phyloP scores from a whole-genome alignment of 2,329 filamentous ascomycete genomes.

The Epichloe sp. region DNA sequence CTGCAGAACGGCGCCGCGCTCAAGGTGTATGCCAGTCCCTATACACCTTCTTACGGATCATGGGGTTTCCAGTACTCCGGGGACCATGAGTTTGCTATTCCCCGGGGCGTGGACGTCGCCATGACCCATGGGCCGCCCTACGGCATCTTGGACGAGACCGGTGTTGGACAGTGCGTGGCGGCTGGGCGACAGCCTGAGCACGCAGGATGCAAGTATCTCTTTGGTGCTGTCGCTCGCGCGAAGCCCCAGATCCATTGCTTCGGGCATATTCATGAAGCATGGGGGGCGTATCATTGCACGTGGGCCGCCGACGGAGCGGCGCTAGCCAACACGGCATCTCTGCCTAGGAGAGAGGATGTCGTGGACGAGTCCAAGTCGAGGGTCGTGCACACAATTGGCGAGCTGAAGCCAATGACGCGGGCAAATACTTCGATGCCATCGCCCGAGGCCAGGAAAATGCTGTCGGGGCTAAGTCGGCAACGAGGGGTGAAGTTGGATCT shows the following conservation, averaged over 20 bases:
- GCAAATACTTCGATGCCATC: conserved; percentile 5
- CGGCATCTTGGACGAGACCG: conserved; percentile 33
- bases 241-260: conserved; percentile 40
- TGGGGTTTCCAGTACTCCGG: conserved; percentile 38
- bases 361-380: conserved; percentile 29
- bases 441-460: conserved; percentile 7
- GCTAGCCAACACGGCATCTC: conserved; percentile 6
- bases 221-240: conserved; percentile 29
- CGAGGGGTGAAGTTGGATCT: conserved; percentile 26
- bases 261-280: conserved; percentile 46
- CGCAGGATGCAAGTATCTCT: conserved; percentile 31
- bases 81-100: conserved; percentile 26
- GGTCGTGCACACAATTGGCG: conserved; percentile 20
- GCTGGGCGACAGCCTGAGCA: conserved; percentile 7
- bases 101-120: conserved; percentile 27
- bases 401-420: conserved; percentile 10
- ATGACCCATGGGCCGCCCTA: conserved; percentile 43
- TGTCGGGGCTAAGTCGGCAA: conserved; percentile 13
- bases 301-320: conserved; percentile 27
- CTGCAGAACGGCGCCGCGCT: conserved; percentile 36
- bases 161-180: conserved; percentile 1
- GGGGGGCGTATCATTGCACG: conserved; percentile 40
- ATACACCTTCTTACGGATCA: conserved; percentile 30
- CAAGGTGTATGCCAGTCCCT: conserved; percentile 39
- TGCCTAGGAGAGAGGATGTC: conserved; percentile 8